A percentile compares a stretch with the other conserved stretches of the same genome.
Conservation (phyloP, 2,329 filamentous ascomycete genomes). For the Penicillium sp. region DNA sequence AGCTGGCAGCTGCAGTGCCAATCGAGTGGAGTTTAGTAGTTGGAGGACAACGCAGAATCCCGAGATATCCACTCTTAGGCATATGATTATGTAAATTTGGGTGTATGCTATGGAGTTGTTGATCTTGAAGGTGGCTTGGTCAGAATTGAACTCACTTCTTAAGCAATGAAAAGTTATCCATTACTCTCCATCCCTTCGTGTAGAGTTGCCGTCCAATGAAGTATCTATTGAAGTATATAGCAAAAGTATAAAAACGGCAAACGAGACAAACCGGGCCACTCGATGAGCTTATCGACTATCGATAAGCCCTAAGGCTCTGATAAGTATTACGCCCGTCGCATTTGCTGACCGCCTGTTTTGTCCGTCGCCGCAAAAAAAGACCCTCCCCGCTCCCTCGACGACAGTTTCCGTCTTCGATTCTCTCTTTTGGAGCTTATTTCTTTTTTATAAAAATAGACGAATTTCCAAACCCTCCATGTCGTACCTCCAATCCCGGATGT, state of each 20-base stretch:
- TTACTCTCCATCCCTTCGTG: no score
- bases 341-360: conserved; percentile 32
- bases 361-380: conserved; percentile 11
- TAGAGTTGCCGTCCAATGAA: no score
- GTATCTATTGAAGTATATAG: background rate
- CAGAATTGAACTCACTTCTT: background rate
- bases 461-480: conserved; percentile 16
- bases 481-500: conserved; percentile 28
- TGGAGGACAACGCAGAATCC: conserved; percentile 9
- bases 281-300: conserved; percentile 9
- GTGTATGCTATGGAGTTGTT: background rate
- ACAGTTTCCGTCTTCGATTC: conserved; percentile 6
- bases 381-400: conserved; percentile 7
- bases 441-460: background rate
- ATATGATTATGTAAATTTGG: background rate
- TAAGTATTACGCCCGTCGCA: conserved; percentile 12
- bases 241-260: background rate
- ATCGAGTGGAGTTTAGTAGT: conserved; percentile 4
- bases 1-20: conserved; percentile 5
- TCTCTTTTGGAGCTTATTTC: conserved; percentile 4
- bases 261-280: background rate
- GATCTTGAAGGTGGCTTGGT: background rate
- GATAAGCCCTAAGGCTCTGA: conserved; percentile 17
- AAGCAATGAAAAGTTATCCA: background rate
- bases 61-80: conserved; percentile 20